Conservation (phyloP, 305 asterid genomes). For the Fraxinus nigra region DNA sequence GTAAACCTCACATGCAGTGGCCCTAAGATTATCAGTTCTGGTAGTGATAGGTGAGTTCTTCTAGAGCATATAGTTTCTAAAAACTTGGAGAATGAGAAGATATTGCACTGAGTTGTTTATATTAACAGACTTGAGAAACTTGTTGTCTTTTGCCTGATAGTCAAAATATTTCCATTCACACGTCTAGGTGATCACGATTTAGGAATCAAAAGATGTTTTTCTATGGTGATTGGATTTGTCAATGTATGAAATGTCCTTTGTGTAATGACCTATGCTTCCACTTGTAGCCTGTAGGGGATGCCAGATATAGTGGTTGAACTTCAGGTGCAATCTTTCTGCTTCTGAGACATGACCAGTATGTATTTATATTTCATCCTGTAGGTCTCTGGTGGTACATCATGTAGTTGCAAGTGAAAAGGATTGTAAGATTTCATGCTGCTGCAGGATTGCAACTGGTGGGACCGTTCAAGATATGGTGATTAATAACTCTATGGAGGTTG, state of each 20-base stretch:
- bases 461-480: constrained; percentile 43
- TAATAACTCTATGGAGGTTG: constrained; percentile 37
- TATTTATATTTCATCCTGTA: constrained; percentile 30
- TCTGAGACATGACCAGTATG: constrained; percentile 8
- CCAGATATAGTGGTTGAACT: background rate
- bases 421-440: constrained; percentile 38
- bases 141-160: background rate
- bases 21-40: constrained; percentile 50
- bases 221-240: constrained; percentile 3
- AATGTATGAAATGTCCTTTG: background rate
- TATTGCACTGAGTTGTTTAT: background rate
- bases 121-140: background rate
- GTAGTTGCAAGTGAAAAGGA: constrained; percentile 38
- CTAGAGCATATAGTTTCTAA: background rate
- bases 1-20: constrained; percentile 51
- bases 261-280: background rate
- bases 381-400: constrained; percentile 54
- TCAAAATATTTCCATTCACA: background rate
- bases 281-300: background rate
- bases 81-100: background rate
- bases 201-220: constrained; percentile 1
- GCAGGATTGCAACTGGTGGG: constrained; percentile 41
- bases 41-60: constrained; percentile 52
- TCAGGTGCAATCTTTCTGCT: constrained; percentile 14
- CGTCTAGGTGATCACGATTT: constrained; percentile 12